A percentile compares a stretch with the other conserved stretches of the same genome.
These are phyloP conservation scores for Naumovozyma baii DNA, from an alignment of 805 yeast species.

Conservation along the genomic window DNA sequence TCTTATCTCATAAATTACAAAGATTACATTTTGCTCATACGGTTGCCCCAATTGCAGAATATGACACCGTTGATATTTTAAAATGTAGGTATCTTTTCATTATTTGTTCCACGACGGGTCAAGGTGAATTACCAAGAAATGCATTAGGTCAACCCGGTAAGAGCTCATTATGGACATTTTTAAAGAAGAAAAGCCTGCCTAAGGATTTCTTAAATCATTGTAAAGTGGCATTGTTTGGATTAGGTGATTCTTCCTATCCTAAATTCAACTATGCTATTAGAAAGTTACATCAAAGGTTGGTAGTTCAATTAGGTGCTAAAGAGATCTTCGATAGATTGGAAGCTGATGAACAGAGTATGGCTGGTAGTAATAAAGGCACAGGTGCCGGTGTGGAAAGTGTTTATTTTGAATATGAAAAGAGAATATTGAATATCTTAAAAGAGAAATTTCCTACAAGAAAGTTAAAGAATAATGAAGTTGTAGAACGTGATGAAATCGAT, in stretches of 20 bases:
- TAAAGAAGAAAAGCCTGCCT: constrained; percentile 61
- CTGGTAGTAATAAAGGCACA: constrained; percentile 38
- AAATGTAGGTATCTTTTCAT: constrained; percentile 34
- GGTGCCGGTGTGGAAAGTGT: constrained; percentile 52
- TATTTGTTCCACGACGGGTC: constrained; percentile 87
- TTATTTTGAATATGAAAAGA: constrained; percentile 63
- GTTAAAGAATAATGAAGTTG: constrained; percentile 9
- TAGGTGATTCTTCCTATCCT: constrained; percentile 91
- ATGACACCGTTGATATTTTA: constrained; percentile 45
- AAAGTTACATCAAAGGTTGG: constrained; percentile 67
- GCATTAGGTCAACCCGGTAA: constrained; percentile 11
- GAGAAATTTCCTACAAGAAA: constrained; percentile 30
- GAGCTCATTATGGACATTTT: constrained; percentile 53
- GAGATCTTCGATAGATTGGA: constrained; percentile 72
- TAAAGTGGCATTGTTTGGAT: constrained; percentile 65
- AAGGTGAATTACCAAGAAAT: constrained; percentile 84
- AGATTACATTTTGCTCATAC: constrained; percentile 42
- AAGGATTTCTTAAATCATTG: constrained; percentile 50
- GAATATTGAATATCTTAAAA: constrained; percentile 33
- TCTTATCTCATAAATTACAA: constrained; percentile 46
- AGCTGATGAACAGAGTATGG: constrained; percentile 76
- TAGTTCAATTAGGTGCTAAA: constrained; percentile 66
- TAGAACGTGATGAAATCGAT: constrained; percentile 17
- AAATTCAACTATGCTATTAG: constrained; percentile 80
- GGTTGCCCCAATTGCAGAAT: constrained; percentile 49